phyloP scores from a whole-genome alignment of 2,329 filamentous ascomycete species.

The Albifimbria verrucaria region DNA sequence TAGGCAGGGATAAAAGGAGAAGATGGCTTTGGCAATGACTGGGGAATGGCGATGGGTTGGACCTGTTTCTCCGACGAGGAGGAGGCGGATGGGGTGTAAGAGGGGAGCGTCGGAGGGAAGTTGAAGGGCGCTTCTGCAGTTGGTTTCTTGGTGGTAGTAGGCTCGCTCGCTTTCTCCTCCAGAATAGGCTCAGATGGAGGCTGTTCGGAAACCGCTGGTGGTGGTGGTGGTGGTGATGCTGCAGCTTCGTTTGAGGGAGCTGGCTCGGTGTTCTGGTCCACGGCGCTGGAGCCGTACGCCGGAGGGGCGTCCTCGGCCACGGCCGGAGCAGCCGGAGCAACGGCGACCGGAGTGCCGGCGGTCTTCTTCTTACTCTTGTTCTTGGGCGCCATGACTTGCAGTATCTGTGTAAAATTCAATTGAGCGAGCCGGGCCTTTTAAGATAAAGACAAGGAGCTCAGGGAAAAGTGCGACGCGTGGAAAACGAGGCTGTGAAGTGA shows the following conservation, averaged over 20 bases:
- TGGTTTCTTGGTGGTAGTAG: slow-evolving; percentile 14
- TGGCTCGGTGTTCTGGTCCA: neutral
- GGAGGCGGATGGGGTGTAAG: slow-evolving; percentile 22
- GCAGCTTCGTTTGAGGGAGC: neutral
- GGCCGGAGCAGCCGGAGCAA: neutral
- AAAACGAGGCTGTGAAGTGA: too few species aligned
- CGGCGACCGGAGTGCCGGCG: neutral
- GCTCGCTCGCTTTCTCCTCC: neutral
- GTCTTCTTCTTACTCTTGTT: neutral
- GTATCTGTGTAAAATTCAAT: too few species aligned
- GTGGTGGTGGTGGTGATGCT: neutral
- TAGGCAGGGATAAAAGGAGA: slow-evolving; percentile 38
- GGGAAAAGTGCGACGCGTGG: too few species aligned
- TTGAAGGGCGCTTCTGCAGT: slow-evolving; percentile 34
- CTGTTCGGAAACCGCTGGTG: neutral
- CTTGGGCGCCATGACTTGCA: too few species aligned
- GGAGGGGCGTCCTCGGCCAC: neutral
- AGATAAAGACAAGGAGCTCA: too few species aligned
- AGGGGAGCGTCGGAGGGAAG: slow-evolving; percentile 30
- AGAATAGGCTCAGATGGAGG: neutral
- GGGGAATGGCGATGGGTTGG: slow-evolving; percentile 38
- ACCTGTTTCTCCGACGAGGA: slow-evolving; percentile 7
- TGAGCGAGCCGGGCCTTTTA: too few species aligned
- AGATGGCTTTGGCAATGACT: slow-evolving; percentile 27
- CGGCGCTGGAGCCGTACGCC: neutral